Percentiles rank a stretch among this genome's conserved stretches.
Evolutionary conservation across 352 stramenopile genomes (phyloP).

Genomic region (Globisporangium recalcitrans): DNA sequence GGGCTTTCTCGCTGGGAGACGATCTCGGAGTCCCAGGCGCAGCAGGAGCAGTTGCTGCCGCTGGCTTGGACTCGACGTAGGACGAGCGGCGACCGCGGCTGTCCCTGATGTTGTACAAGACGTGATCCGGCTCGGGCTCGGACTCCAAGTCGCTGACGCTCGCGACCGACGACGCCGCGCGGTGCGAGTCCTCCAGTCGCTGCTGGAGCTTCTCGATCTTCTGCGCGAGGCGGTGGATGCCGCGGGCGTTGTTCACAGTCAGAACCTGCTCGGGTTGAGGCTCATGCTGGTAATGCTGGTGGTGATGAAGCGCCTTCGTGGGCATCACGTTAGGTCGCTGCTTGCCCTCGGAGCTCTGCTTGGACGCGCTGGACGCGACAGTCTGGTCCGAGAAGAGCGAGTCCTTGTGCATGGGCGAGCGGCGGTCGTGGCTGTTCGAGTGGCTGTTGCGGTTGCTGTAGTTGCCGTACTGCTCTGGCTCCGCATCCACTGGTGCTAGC

Average conservation of each 20-base stretch:
- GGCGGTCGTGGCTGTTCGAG: neutral
- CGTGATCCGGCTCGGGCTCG: constrained; percentile 28
- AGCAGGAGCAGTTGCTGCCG: too few relatives aligned
- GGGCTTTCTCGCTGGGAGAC: constrained; percentile 5
- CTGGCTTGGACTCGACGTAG: constrained; percentile 4
- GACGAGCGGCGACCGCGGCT: constrained; percentile 6
- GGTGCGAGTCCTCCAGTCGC: constrained; percentile 33
- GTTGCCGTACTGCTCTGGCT: neutral
- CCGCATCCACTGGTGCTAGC: neutral
- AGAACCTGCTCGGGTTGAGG: constrained; percentile 17
- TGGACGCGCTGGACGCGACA: constrained; percentile 14
- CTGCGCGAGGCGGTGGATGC: constrained; percentile 37
- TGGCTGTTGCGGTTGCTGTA: neutral
- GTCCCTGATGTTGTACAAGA: neutral
- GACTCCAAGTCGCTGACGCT: constrained; percentile 18
- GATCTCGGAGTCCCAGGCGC: too few relatives aligned
- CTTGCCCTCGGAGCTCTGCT: constrained; percentile 15
- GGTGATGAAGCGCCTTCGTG: neutral
- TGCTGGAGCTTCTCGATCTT: constrained; percentile 48
- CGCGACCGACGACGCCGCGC: constrained; percentile 16
- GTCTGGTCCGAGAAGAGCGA: constrained; percentile 18
- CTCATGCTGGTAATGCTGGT: constrained; percentile 1
- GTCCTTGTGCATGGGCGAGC: constrained; percentile 14
- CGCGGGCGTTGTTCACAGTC: constrained; percentile 30
- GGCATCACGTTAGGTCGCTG: neutral